Base-by-base conservation (phyloP, 1,284 basidiomycete genomes). In the Papiliotrema laurentii region DNA sequence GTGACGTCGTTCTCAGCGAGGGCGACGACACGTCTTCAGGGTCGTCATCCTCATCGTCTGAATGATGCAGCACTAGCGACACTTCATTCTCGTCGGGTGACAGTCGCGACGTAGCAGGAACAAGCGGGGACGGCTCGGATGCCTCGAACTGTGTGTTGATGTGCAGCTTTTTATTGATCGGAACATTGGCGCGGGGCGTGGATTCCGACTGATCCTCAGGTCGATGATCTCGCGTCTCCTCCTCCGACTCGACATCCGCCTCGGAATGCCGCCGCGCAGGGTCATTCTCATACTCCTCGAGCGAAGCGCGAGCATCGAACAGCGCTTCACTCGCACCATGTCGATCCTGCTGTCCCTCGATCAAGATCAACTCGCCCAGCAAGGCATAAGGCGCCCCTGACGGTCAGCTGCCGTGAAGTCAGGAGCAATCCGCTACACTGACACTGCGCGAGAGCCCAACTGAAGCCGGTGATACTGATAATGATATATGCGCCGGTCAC, bases 391-490 rank as follows among this genome's bases (percentile, higher is more conserved):
- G 77, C 2, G 74, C 69, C 76, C 70, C 67, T 69, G 31, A n/a
- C n/a, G n/a, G n/a, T n/a, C n/a, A n/a, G n/a, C n/a, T n/a, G n/a
- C n/a, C n/a, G n/a, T 2, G 30, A 22, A 10, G 13, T 18, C 18
- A 28, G n/a, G 10, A 26, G 11, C 2, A n/a, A 28, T 9, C 19
- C 44, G 13, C 30, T 7, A 22, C 2, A 56, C 63, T 58, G 55
- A 69, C 77, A 78, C 51, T 74, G 73, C 2, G 69, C 60, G 11
- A 79, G 55, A 5, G 77, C 73, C 76, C 77, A 79, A 31, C 71
- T 73, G 51, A 79, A 73, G 1, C 79, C 79, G 5, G 75, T 76
- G 13, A 73, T 50, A 1, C 70, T 73, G 24, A 80, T 73, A 34
- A 80, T 63, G 5, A 67, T 34, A 43, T 76, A 77, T 0, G 79